Evolutionary conservation across 257 asterid genomes (phyloP).

Genomic region (Haberlea rhodopensis): DNA sequence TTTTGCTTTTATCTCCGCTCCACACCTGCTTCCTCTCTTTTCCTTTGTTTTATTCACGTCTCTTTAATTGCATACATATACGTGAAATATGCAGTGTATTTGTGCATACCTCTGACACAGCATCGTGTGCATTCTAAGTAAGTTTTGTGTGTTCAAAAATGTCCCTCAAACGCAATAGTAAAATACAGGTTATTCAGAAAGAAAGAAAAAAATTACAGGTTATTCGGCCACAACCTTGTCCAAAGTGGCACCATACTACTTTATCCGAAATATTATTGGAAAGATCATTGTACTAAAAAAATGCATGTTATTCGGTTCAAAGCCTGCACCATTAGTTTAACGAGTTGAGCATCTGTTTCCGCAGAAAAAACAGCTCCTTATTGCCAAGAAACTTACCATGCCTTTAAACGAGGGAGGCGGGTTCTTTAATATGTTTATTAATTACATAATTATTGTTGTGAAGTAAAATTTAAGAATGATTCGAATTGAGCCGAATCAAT

Average conservation of each 20-base stretch:
- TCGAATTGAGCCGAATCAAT: no score
- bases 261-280: no score
- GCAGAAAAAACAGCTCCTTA: neutral
- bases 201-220: no score
- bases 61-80: neutral
- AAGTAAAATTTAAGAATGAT: no score
- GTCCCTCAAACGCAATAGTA: neutral
- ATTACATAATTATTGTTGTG: neutral
- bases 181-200: no score
- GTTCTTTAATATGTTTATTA: neutral
- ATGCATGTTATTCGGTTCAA: neutral
- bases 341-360: neutral
- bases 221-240: no score
- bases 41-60: constrained; percentile 1
- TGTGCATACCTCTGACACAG: no score
- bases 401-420: neutral
- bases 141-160: neutral
- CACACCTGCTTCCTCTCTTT: constrained; percentile 25
- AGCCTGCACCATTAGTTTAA: neutral
- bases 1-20: constrained; percentile 58
- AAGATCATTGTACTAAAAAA: no score
- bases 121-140: no score
- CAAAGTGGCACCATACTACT: no score
- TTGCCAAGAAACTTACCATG: neutral
- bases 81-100: neutral